Conservation (phyloP, 805 yeast genomes). For the Myxozyma melibiosi region DNA sequence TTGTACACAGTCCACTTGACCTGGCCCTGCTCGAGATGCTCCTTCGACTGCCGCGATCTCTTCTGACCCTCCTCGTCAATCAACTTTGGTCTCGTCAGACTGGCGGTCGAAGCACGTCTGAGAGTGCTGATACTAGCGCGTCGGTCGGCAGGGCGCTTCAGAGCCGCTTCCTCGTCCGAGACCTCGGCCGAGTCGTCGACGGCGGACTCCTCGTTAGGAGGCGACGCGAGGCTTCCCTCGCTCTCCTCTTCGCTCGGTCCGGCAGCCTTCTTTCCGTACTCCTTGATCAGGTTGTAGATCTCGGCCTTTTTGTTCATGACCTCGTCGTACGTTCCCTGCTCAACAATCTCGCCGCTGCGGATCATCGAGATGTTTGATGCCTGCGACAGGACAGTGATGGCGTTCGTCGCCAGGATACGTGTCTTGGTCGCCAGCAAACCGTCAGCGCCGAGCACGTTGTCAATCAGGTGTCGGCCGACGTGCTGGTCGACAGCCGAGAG, state of each 20-base stretch:
- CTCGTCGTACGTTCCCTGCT: conserved; percentile 41
- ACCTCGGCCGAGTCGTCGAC: conserved; percentile 15
- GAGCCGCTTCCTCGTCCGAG: conserved; percentile 24
- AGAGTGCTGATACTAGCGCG: conserved; percentile 39
- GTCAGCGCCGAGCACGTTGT: conserved; percentile 76
- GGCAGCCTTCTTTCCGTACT: conserved; percentile 35
- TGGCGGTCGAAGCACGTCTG: conserved; percentile 66
- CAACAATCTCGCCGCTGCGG: conserved; percentile 50
- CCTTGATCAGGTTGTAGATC: conserved; percentile 34
- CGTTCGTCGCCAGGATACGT: conserved; percentile 81
- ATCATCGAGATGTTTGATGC: conserved; percentile 74
- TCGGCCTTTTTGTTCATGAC: conserved; percentile 33
- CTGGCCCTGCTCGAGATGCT: conserved; percentile 89
- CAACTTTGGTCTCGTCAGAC: conserved; percentile 47
- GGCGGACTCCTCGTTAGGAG: conserved; percentile 7
- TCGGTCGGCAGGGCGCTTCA: conserved; percentile 10
- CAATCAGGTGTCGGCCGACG: conserved; percentile 83
- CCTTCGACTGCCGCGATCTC: conserved; percentile 49
- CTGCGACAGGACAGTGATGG: conserved; percentile 74
- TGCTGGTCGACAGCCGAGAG: conserved; percentile 97
- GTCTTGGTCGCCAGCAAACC: conserved; percentile 78
- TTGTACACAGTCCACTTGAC: conserved; percentile 86
- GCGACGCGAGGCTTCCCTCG: not conserved
- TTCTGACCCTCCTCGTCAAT: conserved; percentile 34
- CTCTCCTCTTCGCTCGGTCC: conserved; percentile 14